A percentile compares a stretch with the other conserved stretches of the same genome.
Evolutionary conservation across 1,139 yeast genomes (phyloP).

Genomic region (Diutina rugosa): DNA sequence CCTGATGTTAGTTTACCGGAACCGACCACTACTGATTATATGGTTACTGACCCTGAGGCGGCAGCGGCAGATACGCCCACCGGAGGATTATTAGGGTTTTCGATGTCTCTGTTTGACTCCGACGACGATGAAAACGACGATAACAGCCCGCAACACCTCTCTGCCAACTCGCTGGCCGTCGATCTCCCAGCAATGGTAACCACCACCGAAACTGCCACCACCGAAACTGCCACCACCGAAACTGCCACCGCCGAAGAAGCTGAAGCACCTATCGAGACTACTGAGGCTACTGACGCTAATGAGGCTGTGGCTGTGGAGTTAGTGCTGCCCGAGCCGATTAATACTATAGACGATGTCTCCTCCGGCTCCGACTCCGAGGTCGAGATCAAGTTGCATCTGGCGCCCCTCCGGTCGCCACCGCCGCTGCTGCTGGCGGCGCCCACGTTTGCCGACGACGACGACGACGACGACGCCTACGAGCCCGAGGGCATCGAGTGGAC

Average conservation of each 20-base stretch:
- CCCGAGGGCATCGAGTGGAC: neutral
- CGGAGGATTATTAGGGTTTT: neutral
- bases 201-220: neutral
- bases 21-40: neutral
- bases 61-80: neutral
- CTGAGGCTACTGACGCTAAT: too few relatives aligned
- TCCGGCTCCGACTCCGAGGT: neutral
- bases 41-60: neutral
- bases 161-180: neutral
- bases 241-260: neutral
- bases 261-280: too few relatives aligned
- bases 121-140: constrained; percentile 1
- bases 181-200: neutral
- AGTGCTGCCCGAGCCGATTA: too few relatives aligned
- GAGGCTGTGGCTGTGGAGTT: too few relatives aligned
- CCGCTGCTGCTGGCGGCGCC: neutral
- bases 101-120: constrained; percentile 2
- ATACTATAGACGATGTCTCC: neutral
- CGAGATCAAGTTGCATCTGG: neutral
- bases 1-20: neutral
- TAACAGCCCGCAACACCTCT: neutral
- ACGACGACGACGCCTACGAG: constrained; percentile 1
- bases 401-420: neutral
- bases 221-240: neutral
- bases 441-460: neutral